Evolutionary conservation across 495 filamentous ascomycete genomes (phyloP), one percentile per base, ranked within the genome.

Genomic region (Umbilicaria muhlenbergii): DNA sequence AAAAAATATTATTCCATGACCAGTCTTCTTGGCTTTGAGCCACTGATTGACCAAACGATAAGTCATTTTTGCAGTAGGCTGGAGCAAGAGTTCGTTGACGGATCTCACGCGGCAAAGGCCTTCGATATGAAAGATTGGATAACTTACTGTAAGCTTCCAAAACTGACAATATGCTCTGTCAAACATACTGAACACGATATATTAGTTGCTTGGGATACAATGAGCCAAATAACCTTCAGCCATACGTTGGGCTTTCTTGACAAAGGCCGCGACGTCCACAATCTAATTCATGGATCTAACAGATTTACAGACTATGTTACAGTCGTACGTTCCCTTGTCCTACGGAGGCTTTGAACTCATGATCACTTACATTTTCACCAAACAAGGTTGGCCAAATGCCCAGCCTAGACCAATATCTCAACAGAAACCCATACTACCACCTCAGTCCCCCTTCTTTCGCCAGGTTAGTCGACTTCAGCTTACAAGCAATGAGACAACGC

Each of bases 361-460:
- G 19, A 5, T 21, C 19, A 21, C 19, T 21, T 21, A 21, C 19
- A 21, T 5, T 21, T 21, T 18, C 13, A 41, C 6, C 3, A 5
- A 32, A 41, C 10, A 3, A 53, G 8, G 52, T 65, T 21, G 75
- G 73, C 13, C 73, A 79, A 59, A 75, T 81, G 44, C 77, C 78
- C 31, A 59, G 71, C 49, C 65, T 82, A n/a, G 77, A 80, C 49
- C 59, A 60, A 7, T 44, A 78, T 36, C 63, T 79, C 38, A 63
- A 74, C 44, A 80, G 78, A 50, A 80, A 80, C 46, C 73, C 73
- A 28, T 28, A 8, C 24, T 28, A 10, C 24, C 24, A 6, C 5
- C 8, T 10, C 24, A 8, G 24, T 6, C 24, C 1, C 24, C 6
- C 5, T 28, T 28, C 24, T 28, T 28, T 28, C 6, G 24, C 1